Evolutionary conservation across 2,329 filamentous ascomycete genomes (phyloP).

Genomic region (Penicillium hordei): DNA sequence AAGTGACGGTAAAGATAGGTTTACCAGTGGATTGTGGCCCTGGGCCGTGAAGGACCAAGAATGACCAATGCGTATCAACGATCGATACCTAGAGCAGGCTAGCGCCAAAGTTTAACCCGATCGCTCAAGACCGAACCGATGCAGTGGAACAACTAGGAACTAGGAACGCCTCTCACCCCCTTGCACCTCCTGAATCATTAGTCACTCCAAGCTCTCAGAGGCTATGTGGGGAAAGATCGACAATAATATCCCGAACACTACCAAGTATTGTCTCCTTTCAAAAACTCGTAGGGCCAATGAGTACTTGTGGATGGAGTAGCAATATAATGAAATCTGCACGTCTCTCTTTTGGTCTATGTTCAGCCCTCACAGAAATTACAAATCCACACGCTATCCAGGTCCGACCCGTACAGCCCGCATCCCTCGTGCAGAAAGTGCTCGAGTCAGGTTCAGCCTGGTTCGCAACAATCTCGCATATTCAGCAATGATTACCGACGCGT

Average conservation of each 20-base stretch:
- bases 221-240: constrained; percentile 18
- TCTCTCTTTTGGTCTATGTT: constrained; percentile 6
- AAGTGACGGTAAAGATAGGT: background rate
- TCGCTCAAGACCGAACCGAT: background rate
- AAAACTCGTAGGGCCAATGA: background rate
- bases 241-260: constrained; percentile 20
- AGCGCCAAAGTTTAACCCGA: constrained; percentile 2
- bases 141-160: constrained; percentile 8
- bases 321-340: background rate
- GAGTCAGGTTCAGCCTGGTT: constrained; percentile 17
- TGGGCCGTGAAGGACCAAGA: background rate
- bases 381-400: constrained; percentile 2
- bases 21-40: background rate
- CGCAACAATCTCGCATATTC: constrained; percentile 2
- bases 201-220: background rate
- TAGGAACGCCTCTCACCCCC: background rate
- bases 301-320: background rate
- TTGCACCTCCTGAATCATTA: constrained; percentile 6
- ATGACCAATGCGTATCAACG: background rate
- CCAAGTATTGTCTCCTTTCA: background rate
- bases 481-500: constrained; percentile 13
- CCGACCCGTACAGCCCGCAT: constrained; percentile 2
- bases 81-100: background rate
- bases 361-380: background rate
- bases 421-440: constrained; percentile 9